Base-by-base conservation (phyloP, 352 stramenopile genomes). In the Peronospora farinosa region DNA sequence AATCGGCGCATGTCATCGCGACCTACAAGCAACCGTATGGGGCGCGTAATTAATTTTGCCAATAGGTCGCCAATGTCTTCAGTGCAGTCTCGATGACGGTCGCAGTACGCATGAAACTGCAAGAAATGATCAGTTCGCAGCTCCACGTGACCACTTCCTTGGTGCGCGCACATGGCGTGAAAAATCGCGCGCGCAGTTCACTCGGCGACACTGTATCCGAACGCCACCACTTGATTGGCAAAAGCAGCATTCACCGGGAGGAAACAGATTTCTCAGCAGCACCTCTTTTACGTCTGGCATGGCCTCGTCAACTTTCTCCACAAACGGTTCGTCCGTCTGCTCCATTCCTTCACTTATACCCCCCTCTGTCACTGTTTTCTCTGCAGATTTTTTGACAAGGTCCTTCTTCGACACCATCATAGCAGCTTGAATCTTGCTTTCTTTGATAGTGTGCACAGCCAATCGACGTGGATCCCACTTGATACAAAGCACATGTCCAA, bases 71-170 rank as follows among this genome's bases (percentile, higher is more conserved):
- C 48, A 41, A 86, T 56, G 40, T 80, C 62, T 17, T 73, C 51
- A 4, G 54, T 56, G 27, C 63, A 65, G 3, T 60, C 43, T 6
- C 50, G 48, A 63, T 92, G 81, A 4, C 78, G 81, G n/a, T 71
- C 63, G 25, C 81, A 92, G 49, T 86, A 92, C 17, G 67, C 76
- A 42, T 86, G 74, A 39, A 71, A 74, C 33, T 77, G 62, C 7
- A 59, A 47, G 12, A 86, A 67, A n/a, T 45, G 50, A 33, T n/a
- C 38, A 25, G 40, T 64, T n/a, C 37, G 54, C 31, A 60, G 63
- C 40, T 81, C 70, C 13, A 84, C 40, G 19, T 67, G 57, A 8
- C 73, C 73, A 42, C 50, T 60, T 54, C 47, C 60, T 73, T 66
- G 17, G 13, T 68, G 59, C 23, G 74, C 74, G 32, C 78, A 90